Conservation (phyloP, 228 moss, liverwort and hornwort species). For the Sphagnum fallax region DNA sequence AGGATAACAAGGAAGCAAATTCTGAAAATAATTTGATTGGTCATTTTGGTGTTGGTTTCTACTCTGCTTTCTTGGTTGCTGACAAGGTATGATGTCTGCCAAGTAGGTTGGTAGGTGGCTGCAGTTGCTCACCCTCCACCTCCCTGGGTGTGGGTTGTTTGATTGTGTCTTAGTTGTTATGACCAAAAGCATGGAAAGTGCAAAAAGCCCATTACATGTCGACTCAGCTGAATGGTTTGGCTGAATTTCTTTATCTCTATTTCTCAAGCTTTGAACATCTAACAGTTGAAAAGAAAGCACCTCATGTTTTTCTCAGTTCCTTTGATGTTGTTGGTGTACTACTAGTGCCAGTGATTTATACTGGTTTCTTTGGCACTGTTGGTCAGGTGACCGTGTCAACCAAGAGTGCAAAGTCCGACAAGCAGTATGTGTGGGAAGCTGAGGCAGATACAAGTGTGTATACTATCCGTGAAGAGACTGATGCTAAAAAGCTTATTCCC, state of each 20-base stretch:
- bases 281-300: neutral
- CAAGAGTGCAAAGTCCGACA: conserved; percentile 36
- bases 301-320: too few relatives aligned
- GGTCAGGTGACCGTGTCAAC: conserved; percentile 32
- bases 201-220: too few relatives aligned
- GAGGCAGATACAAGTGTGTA: conserved; percentile 44
- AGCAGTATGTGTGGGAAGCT: conserved; percentile 49
- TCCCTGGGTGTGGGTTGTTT: neutral
- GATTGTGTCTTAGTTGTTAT: too few relatives aligned
- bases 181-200: too few relatives aligned
- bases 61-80: conserved; percentile 53
- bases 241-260: neutral
- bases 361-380: neutral
- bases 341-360: neutral
- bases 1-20: conserved; percentile 29
- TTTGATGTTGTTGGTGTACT: neutral
- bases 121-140: neutral
- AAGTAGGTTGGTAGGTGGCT: neutral
- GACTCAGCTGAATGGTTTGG: neutral
- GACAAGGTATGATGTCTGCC: conserved; percentile 22
- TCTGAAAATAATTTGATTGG: conserved; percentile 47
- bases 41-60: conserved; percentile 56
- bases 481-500: conserved; percentile 18
- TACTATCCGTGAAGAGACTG: conserved; percentile 36
- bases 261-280: neutral